These are phyloP conservation scores for Scenedesmus sp. DNA, from an alignment of 163 green algal species.

Conservation along the genomic window DNA sequence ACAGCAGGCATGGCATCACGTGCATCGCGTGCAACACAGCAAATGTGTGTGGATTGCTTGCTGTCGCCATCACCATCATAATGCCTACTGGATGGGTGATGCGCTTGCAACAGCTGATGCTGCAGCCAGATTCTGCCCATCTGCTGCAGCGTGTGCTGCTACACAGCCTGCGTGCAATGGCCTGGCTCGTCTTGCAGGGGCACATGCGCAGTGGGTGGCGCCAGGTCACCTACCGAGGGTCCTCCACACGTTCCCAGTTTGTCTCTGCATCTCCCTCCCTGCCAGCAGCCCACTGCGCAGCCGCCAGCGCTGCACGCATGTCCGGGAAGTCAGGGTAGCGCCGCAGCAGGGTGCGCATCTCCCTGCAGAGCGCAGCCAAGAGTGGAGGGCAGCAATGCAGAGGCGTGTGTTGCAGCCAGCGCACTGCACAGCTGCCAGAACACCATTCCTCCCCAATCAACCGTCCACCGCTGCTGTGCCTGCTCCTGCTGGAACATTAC, in stretches of 20 bases:
- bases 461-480: too few relatives aligned
- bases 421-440: too few relatives aligned
- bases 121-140: too few relatives aligned
- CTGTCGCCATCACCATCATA: too few relatives aligned
- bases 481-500: too few relatives aligned
- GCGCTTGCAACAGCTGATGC: too few relatives aligned
- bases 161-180: too few relatives aligned
- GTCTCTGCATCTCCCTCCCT: slow-evolving; percentile 87
- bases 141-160: too few relatives aligned
- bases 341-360: slow-evolving; percentile 85
- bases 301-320: slow-evolving; percentile 89
- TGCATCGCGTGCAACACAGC: not conserved
- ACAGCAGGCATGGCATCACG: not conserved
- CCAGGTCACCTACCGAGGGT: slow-evolving; percentile 59
- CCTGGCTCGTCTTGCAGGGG: too few relatives aligned
- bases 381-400: not conserved
- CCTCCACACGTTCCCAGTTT: slow-evolving; percentile 82
- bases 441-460: too few relatives aligned
- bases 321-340: slow-evolving; percentile 92
- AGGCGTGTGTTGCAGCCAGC: not conserved
- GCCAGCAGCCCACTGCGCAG: slow-evolving; percentile 89
- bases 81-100: too few relatives aligned
- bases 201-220: not conserved
- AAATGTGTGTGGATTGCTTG: too few relatives aligned
- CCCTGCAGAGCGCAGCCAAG: slow-evolving; percentile 37